Evolutionary conservation across 2,329 filamentous ascomycete genomes (phyloP).

Genomic region (Zarea fungicola): DNA sequence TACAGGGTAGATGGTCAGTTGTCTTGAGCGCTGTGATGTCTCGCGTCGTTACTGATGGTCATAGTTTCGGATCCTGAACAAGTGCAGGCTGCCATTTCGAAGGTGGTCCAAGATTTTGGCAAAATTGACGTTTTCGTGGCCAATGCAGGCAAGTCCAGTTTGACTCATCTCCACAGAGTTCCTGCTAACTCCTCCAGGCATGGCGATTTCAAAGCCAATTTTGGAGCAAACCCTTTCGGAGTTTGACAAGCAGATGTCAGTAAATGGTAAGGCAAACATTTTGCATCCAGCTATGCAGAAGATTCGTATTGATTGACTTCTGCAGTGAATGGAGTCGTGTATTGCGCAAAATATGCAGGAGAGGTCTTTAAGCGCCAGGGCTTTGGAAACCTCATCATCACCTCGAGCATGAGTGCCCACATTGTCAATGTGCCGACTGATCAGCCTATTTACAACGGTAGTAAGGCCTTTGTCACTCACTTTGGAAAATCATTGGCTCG

Average conservation of each 20-base stretch:
- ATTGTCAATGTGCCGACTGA: constrained; percentile 49
- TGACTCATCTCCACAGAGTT: background rate
- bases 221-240: constrained; percentile 48
- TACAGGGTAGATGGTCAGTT: constrained; percentile 1
- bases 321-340: constrained; percentile 40
- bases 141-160: constrained; percentile 33
- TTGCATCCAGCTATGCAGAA: too few species aligned
- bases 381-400: constrained; percentile 47
- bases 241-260: constrained; percentile 45
- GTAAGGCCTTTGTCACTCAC: constrained; percentile 51
- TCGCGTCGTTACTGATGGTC: background rate
- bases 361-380: constrained; percentile 38
- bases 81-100: constrained; percentile 28
- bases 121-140: constrained; percentile 38
- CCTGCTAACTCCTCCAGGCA: constrained; percentile 23
- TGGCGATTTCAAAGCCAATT: constrained; percentile 50
- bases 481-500: constrained; percentile 50
- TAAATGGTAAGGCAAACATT: constrained; percentile 39
- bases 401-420: constrained; percentile 43
- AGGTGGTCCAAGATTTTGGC: constrained; percentile 35
- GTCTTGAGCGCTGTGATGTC: background rate
- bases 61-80: constrained; percentile 36
- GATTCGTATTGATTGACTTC: too few species aligned
- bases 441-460: constrained; percentile 52
- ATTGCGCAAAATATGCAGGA: constrained; percentile 38